Percentiles rank a stretch among this genome's conserved stretches.
phyloP scores from a whole-genome alignment of 1,284 basidiomycete genomes.

The Meripilus lineatus region DNA sequence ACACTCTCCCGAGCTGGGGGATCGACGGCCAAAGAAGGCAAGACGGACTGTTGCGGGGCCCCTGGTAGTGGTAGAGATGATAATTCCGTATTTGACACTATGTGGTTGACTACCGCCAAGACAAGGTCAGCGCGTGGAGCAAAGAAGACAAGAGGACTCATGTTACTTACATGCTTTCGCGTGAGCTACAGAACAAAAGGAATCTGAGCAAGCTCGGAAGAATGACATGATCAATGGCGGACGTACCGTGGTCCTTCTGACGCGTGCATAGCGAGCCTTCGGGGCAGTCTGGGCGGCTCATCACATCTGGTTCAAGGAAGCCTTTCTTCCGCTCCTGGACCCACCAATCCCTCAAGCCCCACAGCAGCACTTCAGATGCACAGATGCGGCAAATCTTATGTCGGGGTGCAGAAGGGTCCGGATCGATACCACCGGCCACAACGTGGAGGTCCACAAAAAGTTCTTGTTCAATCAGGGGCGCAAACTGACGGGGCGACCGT shows the following conservation, averaged over 20 bases:
- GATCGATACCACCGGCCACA: conserved; percentile 47
- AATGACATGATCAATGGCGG: background rate
- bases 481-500: conserved; percentile 56
- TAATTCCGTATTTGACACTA: conserved; percentile 29
- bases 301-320: conserved; percentile 46
- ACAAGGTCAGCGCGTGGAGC: background rate
- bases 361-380: conserved; percentile 66
- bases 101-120: conserved; percentile 48
- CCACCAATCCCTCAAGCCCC: conserved; percentile 77
- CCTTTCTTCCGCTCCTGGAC: conserved; percentile 66
- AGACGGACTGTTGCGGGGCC: background rate
- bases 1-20: background rate
- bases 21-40: background rate
- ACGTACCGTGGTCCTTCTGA: conserved; percentile 61
- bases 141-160: background rate
- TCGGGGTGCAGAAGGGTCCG: conserved; percentile 50
- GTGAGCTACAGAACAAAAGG: conserved; percentile 39
- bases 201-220: conserved; percentile 1
- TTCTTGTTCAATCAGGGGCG: conserved; percentile 59
- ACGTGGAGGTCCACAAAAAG: conserved; percentile 63
- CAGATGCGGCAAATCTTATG: conserved; percentile 62
- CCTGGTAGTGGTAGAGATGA: conserved; percentile 2
- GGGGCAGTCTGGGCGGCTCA: conserved; percentile 57
- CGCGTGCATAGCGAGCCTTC: conserved; percentile 49
- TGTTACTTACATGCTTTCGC: conserved; percentile 61